phyloP scores from a whole-genome alignment of 2,329 filamentous ascomycete genomes.

The Aspergillus ustus region DNA sequence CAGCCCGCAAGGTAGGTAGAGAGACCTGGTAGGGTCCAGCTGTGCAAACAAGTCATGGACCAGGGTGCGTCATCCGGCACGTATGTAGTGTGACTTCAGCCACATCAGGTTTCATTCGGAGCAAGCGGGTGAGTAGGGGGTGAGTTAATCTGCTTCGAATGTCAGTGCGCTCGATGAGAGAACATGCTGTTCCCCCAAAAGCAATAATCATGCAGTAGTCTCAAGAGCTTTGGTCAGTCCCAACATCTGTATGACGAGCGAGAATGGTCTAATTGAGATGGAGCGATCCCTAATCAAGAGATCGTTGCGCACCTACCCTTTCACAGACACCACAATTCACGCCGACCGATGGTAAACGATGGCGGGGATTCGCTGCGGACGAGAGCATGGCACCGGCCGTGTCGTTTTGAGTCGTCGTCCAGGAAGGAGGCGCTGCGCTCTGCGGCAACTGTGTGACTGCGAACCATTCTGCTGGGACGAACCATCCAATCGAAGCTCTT shows the following conservation, averaged over 20 bases:
- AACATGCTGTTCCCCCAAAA: not conserved
- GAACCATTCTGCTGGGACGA: slow-evolving; percentile 22
- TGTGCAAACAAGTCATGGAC: not conserved
- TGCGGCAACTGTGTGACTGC: slow-evolving; percentile 20
- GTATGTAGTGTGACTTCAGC: slow-evolving; percentile 4
- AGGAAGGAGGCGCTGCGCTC: not conserved
- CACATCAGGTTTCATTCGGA: not conserved
- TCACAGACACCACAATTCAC: not conserved
- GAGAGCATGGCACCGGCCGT: not conserved
- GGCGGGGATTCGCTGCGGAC: not conserved
- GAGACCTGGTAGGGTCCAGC: not conserved
- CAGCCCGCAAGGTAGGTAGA: not conserved
- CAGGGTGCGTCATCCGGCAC: not conserved
- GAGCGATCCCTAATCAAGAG: not conserved
- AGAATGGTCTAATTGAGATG: not conserved
- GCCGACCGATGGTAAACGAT: not conserved
- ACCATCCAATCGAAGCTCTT: slow-evolving; percentile 19
- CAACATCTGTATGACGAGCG: not conserved
- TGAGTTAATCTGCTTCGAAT: not conserved
- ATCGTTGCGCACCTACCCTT: not conserved
- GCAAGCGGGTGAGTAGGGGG: not conserved
- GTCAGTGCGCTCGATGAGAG: not conserved
- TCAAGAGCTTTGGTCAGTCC: not conserved
- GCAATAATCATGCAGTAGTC: slow-evolving; percentile 13
- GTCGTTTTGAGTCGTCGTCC: not conserved